Base-by-base conservation (phyloP, 164 flowering plant genomes). In the Vitis cinerea region DNA sequence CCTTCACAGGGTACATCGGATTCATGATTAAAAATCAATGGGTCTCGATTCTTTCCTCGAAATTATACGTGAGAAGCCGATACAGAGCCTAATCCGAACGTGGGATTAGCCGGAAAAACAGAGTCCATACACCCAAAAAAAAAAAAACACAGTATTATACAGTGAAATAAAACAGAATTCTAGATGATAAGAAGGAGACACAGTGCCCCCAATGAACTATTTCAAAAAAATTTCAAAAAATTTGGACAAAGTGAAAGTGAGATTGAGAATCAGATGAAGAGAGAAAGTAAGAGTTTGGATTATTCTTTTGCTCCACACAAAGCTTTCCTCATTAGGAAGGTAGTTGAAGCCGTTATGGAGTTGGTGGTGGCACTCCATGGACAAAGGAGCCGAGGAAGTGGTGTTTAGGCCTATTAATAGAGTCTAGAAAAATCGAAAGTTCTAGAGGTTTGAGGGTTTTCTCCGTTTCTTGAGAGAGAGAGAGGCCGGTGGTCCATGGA, bases 1-100 rank as follows among this genome's bases (percentile, higher is more conserved):
- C 75, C 70, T 84, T 85, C 13, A 82, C 82, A 10, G 65, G 63
- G 59, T 65, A 73, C 11, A 14, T 10, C 1, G 77, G 74, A 70
- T 76, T 72, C 85, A 78, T 73, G 50, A 6, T 54, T 30, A 14
- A 12, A 12, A 8, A 7, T 61, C 12, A 15, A 4, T 30, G 29
- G 15, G 53, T 58, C 51, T 63, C 16, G 48, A 31, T 31, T 15
- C 8, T 50, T 51, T 10, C 14, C 44, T 37, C 44, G 27, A 37
- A 53, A 53, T 53, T n/a, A 53, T 14, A 13, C 6, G n/a, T 53
- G 59, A 57, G 5, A 8, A n/a, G 23, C 47, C 47, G 13, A 37
- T 37, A 37, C 44, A 30, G 5, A 9, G 30, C 62, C 62, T 37
- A 27, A 2, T 27, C 12, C 6, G 62, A 29, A 4, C 4, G 12